Evolutionary conservation across 2,329 filamentous ascomycete genomes (phyloP).

Genomic region (Seiridium unicorne): DNA sequence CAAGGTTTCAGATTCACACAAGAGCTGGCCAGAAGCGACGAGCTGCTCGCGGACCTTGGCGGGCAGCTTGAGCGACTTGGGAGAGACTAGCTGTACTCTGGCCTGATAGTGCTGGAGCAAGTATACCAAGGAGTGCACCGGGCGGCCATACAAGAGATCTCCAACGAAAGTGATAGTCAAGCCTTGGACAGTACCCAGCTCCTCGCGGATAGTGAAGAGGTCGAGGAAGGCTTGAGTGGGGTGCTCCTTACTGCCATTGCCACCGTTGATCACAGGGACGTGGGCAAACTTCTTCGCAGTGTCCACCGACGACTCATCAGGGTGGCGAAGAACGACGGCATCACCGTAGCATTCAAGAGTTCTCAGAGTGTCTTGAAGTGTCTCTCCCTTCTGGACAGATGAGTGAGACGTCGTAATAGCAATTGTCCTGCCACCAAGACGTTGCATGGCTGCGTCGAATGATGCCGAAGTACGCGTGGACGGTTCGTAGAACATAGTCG

Average conservation of each 20-base stretch:
- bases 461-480: slow-evolving; percentile 94
- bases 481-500: slow-evolving; percentile 96
- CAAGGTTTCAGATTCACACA: slow-evolving; percentile 72
- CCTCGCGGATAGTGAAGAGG: slow-evolving; percentile 97
- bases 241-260: slow-evolving; percentile 94
- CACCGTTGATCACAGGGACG: slow-evolving; percentile 94
- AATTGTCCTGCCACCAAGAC: slow-evolving; percentile 85
- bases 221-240: slow-evolving; percentile 97
- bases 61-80: slow-evolving; percentile 75
- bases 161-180: slow-evolving; percentile 95
- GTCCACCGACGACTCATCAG: slow-evolving; percentile 75
- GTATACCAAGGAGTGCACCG: slow-evolving; percentile 93
- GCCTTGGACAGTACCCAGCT: slow-evolving; percentile 91
- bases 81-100: slow-evolving; percentile 86
- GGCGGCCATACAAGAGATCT: slow-evolving; percentile 88
- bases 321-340: slow-evolving; percentile 93
- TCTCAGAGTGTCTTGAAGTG: slow-evolving; percentile 87
- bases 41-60: slow-evolving; percentile 71
- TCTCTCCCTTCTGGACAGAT: slow-evolving; percentile 91
- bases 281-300: slow-evolving; percentile 83
- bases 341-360: slow-evolving; percentile 94
- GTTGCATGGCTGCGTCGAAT: slow-evolving; percentile 98
- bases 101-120: slow-evolving; percentile 95
- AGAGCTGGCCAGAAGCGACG: slow-evolving; percentile 70
- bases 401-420: slow-evolving; percentile 80